Conservation (phyloP, 257 asterid genomes). For the Nicotiana knightiana region DNA sequence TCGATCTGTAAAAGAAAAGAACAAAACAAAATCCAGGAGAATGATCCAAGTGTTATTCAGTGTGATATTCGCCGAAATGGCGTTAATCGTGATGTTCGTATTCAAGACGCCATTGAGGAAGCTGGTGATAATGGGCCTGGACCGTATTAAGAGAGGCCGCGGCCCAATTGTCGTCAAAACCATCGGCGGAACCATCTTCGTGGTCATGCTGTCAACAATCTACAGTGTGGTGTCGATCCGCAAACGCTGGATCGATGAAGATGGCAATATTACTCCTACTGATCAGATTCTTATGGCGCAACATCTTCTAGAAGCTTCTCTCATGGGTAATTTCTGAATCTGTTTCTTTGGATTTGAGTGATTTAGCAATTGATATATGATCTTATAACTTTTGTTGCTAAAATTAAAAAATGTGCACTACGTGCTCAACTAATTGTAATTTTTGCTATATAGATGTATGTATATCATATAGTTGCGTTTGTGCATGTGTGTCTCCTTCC, state of each 20-base stretch:
- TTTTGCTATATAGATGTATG: not conserved
- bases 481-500: too few relatives aligned
- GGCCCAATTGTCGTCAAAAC: slow-evolving; percentile 71
- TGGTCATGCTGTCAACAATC: slow-evolving; percentile 51
- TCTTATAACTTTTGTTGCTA: not conserved
- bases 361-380: not conserved
- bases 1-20: not conserved
- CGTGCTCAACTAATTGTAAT: not conserved
- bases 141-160: slow-evolving; percentile 76
- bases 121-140: slow-evolving; percentile 63
- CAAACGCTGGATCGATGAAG: slow-evolving; percentile 60
- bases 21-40: not conserved
- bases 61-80: slow-evolving; percentile 65
- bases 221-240: slow-evolving; percentile 57
- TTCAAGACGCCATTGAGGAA: slow-evolving; percentile 87
- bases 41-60: slow-evolving; percentile 61
- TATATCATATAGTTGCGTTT: not conserved
- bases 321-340: slow-evolving; percentile 52
- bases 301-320: slow-evolving; percentile 80
- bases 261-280: slow-evolving; percentile 62
- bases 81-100: slow-evolving; percentile 60
- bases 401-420: not conserved
- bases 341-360: not conserved
- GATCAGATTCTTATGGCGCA: slow-evolving; percentile 79
- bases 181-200: slow-evolving; percentile 45